A percentile compares a stretch with the other conserved stretches of the same genome.
Conservation (phyloP, 2,329 filamentous ascomycete species). For the Tolypocladium tundrense region DNA sequence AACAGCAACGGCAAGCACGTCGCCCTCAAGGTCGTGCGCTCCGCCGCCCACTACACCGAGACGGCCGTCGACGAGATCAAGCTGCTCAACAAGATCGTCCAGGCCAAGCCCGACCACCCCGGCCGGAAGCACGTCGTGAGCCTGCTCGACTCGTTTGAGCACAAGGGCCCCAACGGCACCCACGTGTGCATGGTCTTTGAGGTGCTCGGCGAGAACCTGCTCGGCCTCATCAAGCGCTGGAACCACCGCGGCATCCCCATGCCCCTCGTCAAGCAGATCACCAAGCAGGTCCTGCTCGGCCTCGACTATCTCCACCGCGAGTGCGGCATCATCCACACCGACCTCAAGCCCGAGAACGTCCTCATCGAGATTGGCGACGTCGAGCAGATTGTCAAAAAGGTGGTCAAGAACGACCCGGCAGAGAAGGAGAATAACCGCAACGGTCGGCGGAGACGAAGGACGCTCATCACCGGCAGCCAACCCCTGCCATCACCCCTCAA, state of each 20-base stretch:
- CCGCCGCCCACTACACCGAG: conserved; percentile 96
- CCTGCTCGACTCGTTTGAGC: conserved; percentile 91
- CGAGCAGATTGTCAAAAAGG: conserved; percentile 94
- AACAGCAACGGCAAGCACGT: conserved; percentile 88
- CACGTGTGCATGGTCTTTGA: conserved; percentile 99
- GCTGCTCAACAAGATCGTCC: conserved; percentile 90
- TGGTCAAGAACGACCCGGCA: conserved; percentile 67
- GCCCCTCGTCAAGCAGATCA: conserved; percentile 95
- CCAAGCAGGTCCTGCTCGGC: conserved; percentile 91
- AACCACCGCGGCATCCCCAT: conserved; percentile 96
- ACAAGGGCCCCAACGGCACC: conserved; percentile 90
- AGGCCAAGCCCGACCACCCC: conserved; percentile 88
- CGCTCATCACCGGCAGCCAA: conserved; percentile 93
- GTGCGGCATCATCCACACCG: conserved; percentile 97
- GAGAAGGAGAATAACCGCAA: conserved; percentile 88
- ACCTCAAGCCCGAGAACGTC: conserved; percentile 95
- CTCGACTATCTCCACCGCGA: conserved; percentile 95
- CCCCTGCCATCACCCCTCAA: conserved; percentile 91
- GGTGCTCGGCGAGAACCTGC: conserved; percentile 86
- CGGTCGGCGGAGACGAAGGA: conserved; percentile 78
- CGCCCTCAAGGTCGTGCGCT: conserved; percentile 94
- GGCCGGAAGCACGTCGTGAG: conserved; percentile 94
- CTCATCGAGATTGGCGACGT: conserved; percentile 98
- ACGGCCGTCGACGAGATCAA: conserved; percentile 99
- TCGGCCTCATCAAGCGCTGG: conserved; percentile 96